Base-by-base conservation (phyloP, 2,329 filamentous ascomycete species). In the Sporothrix pseudoabietina region DNA sequence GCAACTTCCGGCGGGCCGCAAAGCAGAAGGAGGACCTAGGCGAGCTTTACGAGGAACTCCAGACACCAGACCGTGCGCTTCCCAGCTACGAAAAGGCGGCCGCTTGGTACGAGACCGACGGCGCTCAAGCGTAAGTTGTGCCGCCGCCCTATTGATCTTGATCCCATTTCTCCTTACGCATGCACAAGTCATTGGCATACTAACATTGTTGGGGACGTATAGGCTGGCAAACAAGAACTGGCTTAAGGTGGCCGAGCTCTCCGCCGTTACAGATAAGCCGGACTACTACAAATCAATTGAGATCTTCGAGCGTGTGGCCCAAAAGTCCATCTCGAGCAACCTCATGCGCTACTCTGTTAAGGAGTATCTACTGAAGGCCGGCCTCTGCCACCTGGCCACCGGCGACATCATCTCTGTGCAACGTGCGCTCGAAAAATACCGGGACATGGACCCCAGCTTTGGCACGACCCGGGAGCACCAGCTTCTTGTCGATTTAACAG, bases 341-440 rank as follows among this genome's bases (percentile, higher is more conserved):
- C 86, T 97, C 74, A 95, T 97, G 92, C 92, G 91, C 80, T 97
- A 93, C 89, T 93, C 90, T 66, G 94, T 98, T 76, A 98, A 98
- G 83, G 94, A 98, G 77, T 98, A 98, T 84, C 91, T 98, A 79
- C 87, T 98, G 79, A 97, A 98, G 84, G 93, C 94, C 0, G 94
- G 94, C 44, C 92, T 98, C 80, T 98, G 94, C 84, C 92, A 97
- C 81, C 87, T 98, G 52, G 89, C 89, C 54, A 86, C 85, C 22
- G 85, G 86, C 75, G 95, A 98, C 81, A 84, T 92, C 78, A 92
- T 98, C 71, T 92, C 91, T 66, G 88, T 91, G 22, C 91, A 91
- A 79, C 89, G 93, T 69, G 94, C 94, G 41, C 84, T 98, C 30
- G 91, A 97, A 78, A 89, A 89, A 77, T 98, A 97, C 84, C 85